Base-by-base conservation (phyloP, 371 early-diverging fungal genomes). In the Circinella minor region DNA sequence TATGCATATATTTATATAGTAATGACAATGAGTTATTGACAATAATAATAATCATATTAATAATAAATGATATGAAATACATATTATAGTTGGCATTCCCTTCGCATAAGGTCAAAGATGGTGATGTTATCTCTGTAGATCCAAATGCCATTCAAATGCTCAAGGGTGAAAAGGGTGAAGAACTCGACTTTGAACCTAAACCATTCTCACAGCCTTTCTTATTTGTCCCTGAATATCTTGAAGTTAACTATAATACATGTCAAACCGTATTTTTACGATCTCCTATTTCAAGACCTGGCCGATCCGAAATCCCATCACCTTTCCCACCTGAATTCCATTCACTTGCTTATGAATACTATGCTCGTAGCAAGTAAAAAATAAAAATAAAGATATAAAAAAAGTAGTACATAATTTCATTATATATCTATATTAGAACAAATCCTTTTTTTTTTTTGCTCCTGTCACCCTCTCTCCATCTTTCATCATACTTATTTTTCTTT, bases 201-300 rank as follows among this genome's bases (percentile, higher is more conserved):
- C 90, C 92, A 15, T 97, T 86, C 80, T 92, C 93, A 78, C 95
- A 94, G 73, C 97, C 98, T n/a, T 96, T 93, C 88, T 88, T 98
- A 89, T 98, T 97, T 78, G 87, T 95, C 15, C 98, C 98, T 20
- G 92, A 95, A 69, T 98, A 98, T 78, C 92, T 98, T 51, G 98
- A 98, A 86, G 98, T 98, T 72, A 92, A 96, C 84, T 98, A 95
- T 85, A 90, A 90, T 75, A 96, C 94, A 13, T 95, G 96, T 88
- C 92, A 93, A 43, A 83, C 90, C 20, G 91, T 95, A 59, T 96
- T 96, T 77, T 81, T 98, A 66, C 91, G 97, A 67, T 80, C 91
- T 46, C 98, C 98, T 36, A 88, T 95, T 62, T 93, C 94, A 17
- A 88, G 94, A 77, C 95, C 97, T 39, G 88, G 90, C 68, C 82